Evolutionary conservation across 177 flowering plant genomes (phyloP), one percentile per base, ranked within the genome.

Genomic region (Tripterygium wilfordii): DNA sequence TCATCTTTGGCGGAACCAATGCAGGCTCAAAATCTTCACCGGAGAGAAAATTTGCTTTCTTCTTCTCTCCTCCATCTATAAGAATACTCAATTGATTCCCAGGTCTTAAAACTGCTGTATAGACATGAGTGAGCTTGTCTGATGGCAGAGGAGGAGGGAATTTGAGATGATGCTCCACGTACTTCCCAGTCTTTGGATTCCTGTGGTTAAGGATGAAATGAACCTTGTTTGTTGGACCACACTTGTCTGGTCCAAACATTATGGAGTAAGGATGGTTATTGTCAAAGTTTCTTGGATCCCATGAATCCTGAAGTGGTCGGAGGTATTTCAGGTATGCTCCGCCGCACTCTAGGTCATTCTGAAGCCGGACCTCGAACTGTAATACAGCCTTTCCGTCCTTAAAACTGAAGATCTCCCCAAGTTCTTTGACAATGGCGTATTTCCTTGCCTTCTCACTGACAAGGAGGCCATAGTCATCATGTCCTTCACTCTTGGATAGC

Each of bases 161-260:
- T 67, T 82, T 80, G 59, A 90, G 87, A 51, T 88, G 97, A 59
- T 90, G 97, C 38, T 87, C 96, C 28, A 81, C 66, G 36, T 64
- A 90, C 44, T 85, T 78, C 10, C 96, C 96, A 51, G 35, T 79
- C 70, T 81, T 90, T 12, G 96, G 96, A 60, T 85, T 90, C 67
- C 88, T 85, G 49, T 90, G 97, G 63, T 85, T 90, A 12, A 88
- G 44, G 36, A 90, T 90, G 67, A 90, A 90, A 53, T 90, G 97
- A 42, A 90, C 87, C 76, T 87, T 90, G 60, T 90, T 83, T 5
- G 96, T 90, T 29, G 76, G 42, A 4, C 96, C 97, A 70, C 97
- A 90, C 59, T 81, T 90, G 58, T 90, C 97, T 32, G 97, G 97
- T 36, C 97, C 97, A 77, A 90, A 90, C 96, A 90, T 90, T 37